phyloP scores from a whole-genome alignment of 441 rosid genomes.

The Macaranga tanarius region DNA sequence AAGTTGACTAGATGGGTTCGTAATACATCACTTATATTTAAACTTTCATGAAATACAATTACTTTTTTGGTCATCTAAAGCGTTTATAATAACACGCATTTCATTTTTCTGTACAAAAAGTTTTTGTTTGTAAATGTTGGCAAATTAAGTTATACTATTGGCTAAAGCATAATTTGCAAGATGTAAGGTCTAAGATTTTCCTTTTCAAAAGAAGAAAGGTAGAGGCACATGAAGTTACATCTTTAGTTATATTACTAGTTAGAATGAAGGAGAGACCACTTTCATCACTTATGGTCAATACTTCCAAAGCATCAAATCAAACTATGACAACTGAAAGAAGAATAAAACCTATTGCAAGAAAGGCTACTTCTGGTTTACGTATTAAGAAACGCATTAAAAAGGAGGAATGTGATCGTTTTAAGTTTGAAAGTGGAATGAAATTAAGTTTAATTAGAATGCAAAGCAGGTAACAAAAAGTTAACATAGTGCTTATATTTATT shows the following conservation, averaged over 20 bases:
- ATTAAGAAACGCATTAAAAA: constrained; percentile 42
- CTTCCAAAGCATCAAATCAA: constrained; percentile 56
- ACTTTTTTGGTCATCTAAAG: not conserved
- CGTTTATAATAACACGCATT: constrained; percentile 1
- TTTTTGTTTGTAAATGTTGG: constrained; percentile 11
- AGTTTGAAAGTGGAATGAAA: constrained; percentile 41
- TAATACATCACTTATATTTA: not conserved
- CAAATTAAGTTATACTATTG: constrained; percentile 25
- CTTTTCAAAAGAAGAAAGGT: constrained; percentile 59
- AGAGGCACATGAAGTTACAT: constrained; percentile 48
- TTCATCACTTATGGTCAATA: constrained; percentile 58
- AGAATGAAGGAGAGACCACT: constrained; percentile 70
- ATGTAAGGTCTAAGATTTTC: constrained; percentile 64
- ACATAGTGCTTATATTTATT: constrained; percentile 7
- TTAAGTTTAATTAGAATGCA: constrained; percentile 29
- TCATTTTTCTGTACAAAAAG: constrained; percentile 2
- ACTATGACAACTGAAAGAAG: constrained; percentile 51
- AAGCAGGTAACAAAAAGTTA: constrained; percentile 46
- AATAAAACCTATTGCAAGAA: constrained; percentile 47
- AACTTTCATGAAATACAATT: not conserved
- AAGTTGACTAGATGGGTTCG: not conserved
- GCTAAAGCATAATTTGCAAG: constrained; percentile 75
- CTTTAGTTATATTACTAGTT: constrained; percentile 41
- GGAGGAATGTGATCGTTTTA: constrained; percentile 51
- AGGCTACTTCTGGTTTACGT: constrained; percentile 39